Base-by-base conservation (phyloP, 2,329 filamentous ascomycete species). In the Sarocladium strictum region DNA sequence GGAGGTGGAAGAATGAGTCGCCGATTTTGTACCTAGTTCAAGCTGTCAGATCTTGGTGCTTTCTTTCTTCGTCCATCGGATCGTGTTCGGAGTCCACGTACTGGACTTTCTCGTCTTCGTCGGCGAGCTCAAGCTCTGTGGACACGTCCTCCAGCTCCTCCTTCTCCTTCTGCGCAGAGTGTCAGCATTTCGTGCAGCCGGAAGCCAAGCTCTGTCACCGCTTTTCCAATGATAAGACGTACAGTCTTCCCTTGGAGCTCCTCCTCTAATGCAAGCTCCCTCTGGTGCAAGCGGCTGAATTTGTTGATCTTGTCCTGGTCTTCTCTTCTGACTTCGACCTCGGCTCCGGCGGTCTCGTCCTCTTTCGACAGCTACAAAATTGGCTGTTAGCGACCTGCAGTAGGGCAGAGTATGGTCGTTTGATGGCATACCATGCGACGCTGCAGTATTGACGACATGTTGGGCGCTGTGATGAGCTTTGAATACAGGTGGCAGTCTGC, bases 301-400 rank as follows among this genome's bases (percentile, higher is more conserved):
- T 85, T 87, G 75, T 99, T 99, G 83, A 99, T 99, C 75, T 94
- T 96, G 75, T 97, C 92, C 72, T 99, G 94, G 69, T 99, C 94
- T 70, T 97, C 92, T 65, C 92, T 88, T 57, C 94, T 89, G 56
- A 99, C 94, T 72, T 97, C 89, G 63, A 91, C 87, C 68, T 99
- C 94, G 61, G 94, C 88, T 58, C 83, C 81, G 19, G 85, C 78
- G 56, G 85, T 86, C 72, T 99, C 94, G 64, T 97, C 93, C 69
- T 96, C 93, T 68, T 90, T 95, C 45, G 90, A 90, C 62, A 99
- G 87, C 94, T 97, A 66, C 23, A 43, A 26, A 29, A 4, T 26
- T 3, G 15, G 21, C 33, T 33, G 23, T 50, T 10, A 35, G 15
- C 17, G 32, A 21, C 15, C 32, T 51, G 14, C 21, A 11, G 14